Base-by-base conservation (phyloP, 495 filamentous ascomycete genomes). In the Saxophila tyrrhenica region DNA sequence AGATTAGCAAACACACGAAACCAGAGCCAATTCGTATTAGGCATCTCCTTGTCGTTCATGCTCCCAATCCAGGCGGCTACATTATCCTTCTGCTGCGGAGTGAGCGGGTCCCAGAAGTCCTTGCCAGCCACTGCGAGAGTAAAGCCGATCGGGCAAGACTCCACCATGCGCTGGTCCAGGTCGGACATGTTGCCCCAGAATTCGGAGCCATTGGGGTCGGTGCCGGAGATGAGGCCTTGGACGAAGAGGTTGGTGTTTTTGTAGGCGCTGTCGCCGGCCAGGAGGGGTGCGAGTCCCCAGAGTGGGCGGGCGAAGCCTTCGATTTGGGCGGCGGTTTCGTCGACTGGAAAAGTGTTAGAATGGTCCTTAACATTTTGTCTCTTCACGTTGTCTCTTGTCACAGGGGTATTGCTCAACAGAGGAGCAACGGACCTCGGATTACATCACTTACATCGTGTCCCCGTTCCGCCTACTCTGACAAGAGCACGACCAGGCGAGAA, bases 1-100 rank as follows among this genome's bases (percentile, higher is more conserved):
- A 89, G 75, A 62, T 89, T 89, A 15, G 85, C 85, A 63, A 89
- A 89, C 13, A 90, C 83, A 17, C 85, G 80, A 61, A 89, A 89
- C 85, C 84, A 89, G 25, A 89, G 74, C 76, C 76, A 78, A 56
- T 78, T 79, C 13, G 77, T 80, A 65, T 79, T 76, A 15, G 77
- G 77, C 76, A 80, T 79, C 62, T 84, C 80, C 65, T 84, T 83
- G 65, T 78, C 80, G 70, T 89, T 88, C 60, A 89, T 84, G 50
- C 75, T 78, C 15, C 77, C 81, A 56, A 90, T 61, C 85, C 84
- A 89, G 15, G 61, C 69, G 59, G 80, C 78, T 19, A 88, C 72
- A 65, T 84, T 82, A 41, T 61, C 68, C 60, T 75, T 78, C 59
- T 83, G 75, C 58, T 70, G 70, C 39, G 74, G 73, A 3, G 71